These are phyloP conservation scores for Hymenoscyphus scutula DNA, from an alignment of 2,329 filamentous ascomycete genomes.

Conservation along the genomic window DNA sequence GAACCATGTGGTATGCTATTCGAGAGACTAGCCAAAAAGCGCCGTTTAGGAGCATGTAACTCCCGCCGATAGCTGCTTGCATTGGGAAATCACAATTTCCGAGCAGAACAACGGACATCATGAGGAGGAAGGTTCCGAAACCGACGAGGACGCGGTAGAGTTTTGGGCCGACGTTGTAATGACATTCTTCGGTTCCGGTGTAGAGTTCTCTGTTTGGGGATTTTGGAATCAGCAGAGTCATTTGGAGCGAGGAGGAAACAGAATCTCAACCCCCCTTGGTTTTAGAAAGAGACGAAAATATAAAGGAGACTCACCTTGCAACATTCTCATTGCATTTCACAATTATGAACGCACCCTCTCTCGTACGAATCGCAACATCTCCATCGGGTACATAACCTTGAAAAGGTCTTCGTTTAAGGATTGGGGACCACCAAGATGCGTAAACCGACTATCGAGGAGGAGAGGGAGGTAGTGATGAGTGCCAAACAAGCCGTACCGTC, in stretches of 20 bases:
- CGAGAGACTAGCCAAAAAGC: constrained; percentile 50
- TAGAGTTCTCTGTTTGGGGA: constrained; percentile 66
- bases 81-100: constrained; percentile 61
- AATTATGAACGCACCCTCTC: constrained; percentile 58
- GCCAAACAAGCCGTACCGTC: constrained; percentile 54
- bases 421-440: constrained; percentile 57
- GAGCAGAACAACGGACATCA: constrained; percentile 59
- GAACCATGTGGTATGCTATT: constrained; percentile 44
- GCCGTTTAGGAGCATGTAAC: constrained; percentile 59
- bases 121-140: constrained; percentile 56
- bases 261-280: too few species aligned
- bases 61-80: constrained; percentile 56
- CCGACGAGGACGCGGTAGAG: constrained; percentile 55
- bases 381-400: constrained; percentile 47
- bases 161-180: constrained; percentile 48
- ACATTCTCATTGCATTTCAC: constrained; percentile 58
- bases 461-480: constrained; percentile 50
- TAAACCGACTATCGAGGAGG: constrained; percentile 54
- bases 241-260: too few species aligned
- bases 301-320: too few species aligned
- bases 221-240: too few species aligned
- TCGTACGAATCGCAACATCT: constrained; percentile 61
- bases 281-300: too few species aligned
- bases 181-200: constrained; percentile 57
- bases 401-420: constrained; percentile 51